Conservation (phyloP, 177 flowering plant species). For the Tripterygium wilfordii region DNA sequence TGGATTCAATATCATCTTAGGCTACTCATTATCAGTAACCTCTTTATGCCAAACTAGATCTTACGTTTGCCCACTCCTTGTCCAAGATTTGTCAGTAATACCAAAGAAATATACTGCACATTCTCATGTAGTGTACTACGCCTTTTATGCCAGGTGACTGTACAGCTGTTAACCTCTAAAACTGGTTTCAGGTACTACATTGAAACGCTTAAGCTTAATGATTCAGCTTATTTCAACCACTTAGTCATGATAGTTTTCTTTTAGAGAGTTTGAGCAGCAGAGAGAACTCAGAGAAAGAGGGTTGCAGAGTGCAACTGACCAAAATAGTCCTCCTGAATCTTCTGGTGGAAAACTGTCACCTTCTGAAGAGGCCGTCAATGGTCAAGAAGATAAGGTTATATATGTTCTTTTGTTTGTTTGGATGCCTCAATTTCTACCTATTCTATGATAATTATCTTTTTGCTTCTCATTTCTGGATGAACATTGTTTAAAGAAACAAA, state of each 20-base stretch:
- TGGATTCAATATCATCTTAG: conserved; percentile 2
- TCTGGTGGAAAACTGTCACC: conserved; percentile 27
- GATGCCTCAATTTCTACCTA: too few relatives aligned
- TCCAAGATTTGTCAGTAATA: neutral
- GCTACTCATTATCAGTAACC: too few relatives aligned
- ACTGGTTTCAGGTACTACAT: conserved; percentile 88
- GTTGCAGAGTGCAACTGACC: conserved; percentile 39
- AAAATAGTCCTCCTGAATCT: conserved; percentile 31
- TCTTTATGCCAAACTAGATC: too few relatives aligned
- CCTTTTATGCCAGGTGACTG: conserved; percentile 59
- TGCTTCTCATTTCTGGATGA: neutral
- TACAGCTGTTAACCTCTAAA: conserved; percentile 95
- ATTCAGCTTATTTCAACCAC: conserved; percentile 4
- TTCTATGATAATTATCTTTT: neutral
- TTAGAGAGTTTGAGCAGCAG: conserved; percentile 98
- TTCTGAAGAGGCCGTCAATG: conserved; percentile 28
- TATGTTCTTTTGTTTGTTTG: conserved; percentile 1
- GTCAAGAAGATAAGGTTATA: conserved; percentile 61
- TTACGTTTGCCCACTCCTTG: too few relatives aligned
- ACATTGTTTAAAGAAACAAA: too few relatives aligned
- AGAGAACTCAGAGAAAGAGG: conserved; percentile 84
- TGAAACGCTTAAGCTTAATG: conserved; percentile 5
- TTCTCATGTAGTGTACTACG: neutral
- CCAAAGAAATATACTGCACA: neutral
- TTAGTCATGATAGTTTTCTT: conserved; percentile 9